Evolutionary conservation across 2,329 filamentous ascomycete genomes (phyloP).

Genomic region (Epichloe elymi): DNA sequence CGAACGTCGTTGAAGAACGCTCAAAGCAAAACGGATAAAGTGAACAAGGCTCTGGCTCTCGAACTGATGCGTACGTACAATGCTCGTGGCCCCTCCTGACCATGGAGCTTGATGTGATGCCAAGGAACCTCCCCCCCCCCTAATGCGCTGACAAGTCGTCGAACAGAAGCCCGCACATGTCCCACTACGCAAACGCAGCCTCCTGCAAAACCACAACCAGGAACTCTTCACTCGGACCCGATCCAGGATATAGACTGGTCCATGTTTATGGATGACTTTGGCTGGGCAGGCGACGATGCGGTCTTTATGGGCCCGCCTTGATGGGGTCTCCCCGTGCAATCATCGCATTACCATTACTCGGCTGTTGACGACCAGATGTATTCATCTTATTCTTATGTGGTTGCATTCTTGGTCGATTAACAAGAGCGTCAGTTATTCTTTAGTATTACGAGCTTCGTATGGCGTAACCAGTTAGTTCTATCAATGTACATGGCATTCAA

Average conservation of each 20-base stretch:
- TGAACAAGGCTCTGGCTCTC: slow-evolving; percentile 18
- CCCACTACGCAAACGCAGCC: slow-evolving; percentile 2
- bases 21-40: slow-evolving; percentile 18
- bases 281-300: slow-evolving; percentile 24
- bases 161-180: slow-evolving; percentile 1
- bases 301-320: slow-evolving; percentile 18
- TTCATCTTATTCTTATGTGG: too few species aligned
- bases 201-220: slow-evolving; percentile 10
- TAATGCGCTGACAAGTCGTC: too few species aligned
- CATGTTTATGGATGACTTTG: slow-evolving; percentile 37
- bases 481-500: too few species aligned
- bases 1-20: slow-evolving; percentile 27
- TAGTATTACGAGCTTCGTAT: too few species aligned
- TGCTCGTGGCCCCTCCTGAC: too few species aligned
- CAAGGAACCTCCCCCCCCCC: too few species aligned
- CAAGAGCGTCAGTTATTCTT: too few species aligned
- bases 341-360: too few species aligned
- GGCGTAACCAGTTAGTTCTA: too few species aligned
- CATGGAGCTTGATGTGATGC: too few species aligned
- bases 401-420: too few species aligned
- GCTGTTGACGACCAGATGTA: too few species aligned
- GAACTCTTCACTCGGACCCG: slow-evolving; percentile 16
- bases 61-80: slow-evolving; percentile 17
- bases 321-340: neutral
- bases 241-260: slow-evolving; percentile 36